phyloP scores from a whole-genome alignment of 1,139 yeast species.

The Geotrichum reessii region DNA sequence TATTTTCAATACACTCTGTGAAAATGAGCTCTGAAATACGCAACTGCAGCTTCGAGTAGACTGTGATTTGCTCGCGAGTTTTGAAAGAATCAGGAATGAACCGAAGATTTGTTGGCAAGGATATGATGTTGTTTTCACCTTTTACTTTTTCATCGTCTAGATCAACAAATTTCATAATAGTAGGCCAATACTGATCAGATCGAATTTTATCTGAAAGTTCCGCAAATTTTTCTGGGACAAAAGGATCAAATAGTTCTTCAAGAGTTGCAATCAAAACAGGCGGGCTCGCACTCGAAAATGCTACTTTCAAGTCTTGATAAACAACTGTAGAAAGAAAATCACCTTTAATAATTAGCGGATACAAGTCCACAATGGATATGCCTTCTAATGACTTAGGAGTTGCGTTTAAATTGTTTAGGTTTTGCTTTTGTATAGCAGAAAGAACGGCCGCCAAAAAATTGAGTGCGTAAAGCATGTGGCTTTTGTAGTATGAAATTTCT shows the following conservation, averaged over 20 bases:
- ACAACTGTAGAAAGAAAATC: slow-evolving; percentile 1
- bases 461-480: slow-evolving; percentile 12
- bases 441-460: slow-evolving; percentile 5
- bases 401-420: background rate
- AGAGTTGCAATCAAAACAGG: slow-evolving; percentile 3
- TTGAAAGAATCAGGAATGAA: background rate
- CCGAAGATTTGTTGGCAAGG: background rate
- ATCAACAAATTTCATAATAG: background rate
- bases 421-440: background rate
- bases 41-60: slow-evolving; percentile 4
- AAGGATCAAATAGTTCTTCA: slow-evolving; percentile 4
- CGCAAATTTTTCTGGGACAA: slow-evolving; percentile 1
- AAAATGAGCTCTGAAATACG: slow-evolving; percentile 4
- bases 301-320: background rate
- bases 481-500: slow-evolving; percentile 11
- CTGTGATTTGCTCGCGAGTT: background rate
- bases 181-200: background rate
- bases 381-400: background rate
- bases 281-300: slow-evolving; percentile 3
- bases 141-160: background rate
- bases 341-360: slow-evolving; percentile 6
- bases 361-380: slow-evolving; percentile 1
- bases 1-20: background rate
- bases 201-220: background rate
- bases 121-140: background rate